Evolutionary conservation across 768 basidiomycete species (phyloP), one percentile per base, ranked within the genome.

Genomic region (Bullera alba): DNA sequence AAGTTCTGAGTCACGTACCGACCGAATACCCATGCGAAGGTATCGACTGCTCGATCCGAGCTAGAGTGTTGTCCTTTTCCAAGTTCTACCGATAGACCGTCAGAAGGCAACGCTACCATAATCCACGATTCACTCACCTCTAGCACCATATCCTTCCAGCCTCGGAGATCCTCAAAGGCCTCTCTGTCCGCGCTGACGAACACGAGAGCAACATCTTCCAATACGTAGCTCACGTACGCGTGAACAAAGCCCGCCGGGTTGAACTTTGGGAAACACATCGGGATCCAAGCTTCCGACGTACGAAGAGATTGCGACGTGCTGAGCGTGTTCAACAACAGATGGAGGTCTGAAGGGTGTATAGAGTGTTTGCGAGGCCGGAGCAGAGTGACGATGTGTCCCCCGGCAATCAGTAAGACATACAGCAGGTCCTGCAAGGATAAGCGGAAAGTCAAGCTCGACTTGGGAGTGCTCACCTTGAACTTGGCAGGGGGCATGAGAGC

Each of bases 191-290:
- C 83, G 54, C 83, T 86, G 35, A 95, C 82, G 60, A 87, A 85
- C 1, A 95, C 79, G 14, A 95, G 74, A 5, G 82, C 83, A 1
- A 87, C 76, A 22, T 71, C 74, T 26, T 50, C 60, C 15, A 48
- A 41, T 8, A 72, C 34, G 50, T 65, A 76, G 39, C 66, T 67
- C 46, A 96, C 79, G 61, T 92, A 95, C 12, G 88, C 86, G 69
- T 99, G 89, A 23, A 93, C 83, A 71, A 96, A 96, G 1, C 85
- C 85, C 4, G 82, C 75, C 0, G 87, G 77, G 64, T 96, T 89
- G 77, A 87, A 97, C 70, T 90, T 91, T 0, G 95, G 93, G 2
- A 99, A 79, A 69, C 95, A 97, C 41, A 99, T 80, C 2, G 95
- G 95, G 6, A 97, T 80, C 89, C 91, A 99, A 5, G 85, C 85